Conservation (phyloP, 306 rosid species). For the Cucurbita ficifolia region DNA sequence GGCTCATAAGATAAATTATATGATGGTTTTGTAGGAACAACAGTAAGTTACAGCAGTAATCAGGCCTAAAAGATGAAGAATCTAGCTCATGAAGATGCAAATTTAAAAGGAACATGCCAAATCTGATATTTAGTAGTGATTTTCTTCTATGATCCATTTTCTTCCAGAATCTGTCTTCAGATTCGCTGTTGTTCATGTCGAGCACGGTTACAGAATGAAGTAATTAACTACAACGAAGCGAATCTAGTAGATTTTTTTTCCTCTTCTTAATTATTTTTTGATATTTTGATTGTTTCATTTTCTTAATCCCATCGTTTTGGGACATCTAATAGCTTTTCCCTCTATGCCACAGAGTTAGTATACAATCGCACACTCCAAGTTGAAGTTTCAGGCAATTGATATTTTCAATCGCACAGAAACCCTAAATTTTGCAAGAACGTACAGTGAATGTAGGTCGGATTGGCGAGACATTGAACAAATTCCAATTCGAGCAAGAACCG, state of each 20-base stretch:
- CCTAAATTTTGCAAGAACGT: conserved; percentile 9
- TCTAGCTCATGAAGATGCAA: not conserved
- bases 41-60: not conserved
- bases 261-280: too few relatives aligned
- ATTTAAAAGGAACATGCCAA: not conserved
- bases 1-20: not conserved
- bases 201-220: not conserved
- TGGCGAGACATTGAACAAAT: conserved; percentile 85
- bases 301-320: not conserved
- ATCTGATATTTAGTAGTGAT: not conserved
- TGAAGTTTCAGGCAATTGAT: not conserved
- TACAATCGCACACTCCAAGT: not conserved
- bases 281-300: not conserved
- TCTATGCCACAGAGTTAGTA: not conserved
- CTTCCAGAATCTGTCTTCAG: not conserved
- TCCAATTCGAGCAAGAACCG: conserved; percentile 89
- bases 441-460: conserved; percentile 94
- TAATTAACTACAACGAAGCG: not conserved
- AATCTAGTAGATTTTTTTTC: not conserved
- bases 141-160: not conserved
- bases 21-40: not conserved
- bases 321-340: not conserved
- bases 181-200: not conserved
- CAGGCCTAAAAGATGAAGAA: not conserved
- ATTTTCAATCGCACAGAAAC: not conserved